Base-by-base conservation (phyloP, 768 basidiomycete genomes). In the Tylopilus plumbeoviolaceoides region DNA sequence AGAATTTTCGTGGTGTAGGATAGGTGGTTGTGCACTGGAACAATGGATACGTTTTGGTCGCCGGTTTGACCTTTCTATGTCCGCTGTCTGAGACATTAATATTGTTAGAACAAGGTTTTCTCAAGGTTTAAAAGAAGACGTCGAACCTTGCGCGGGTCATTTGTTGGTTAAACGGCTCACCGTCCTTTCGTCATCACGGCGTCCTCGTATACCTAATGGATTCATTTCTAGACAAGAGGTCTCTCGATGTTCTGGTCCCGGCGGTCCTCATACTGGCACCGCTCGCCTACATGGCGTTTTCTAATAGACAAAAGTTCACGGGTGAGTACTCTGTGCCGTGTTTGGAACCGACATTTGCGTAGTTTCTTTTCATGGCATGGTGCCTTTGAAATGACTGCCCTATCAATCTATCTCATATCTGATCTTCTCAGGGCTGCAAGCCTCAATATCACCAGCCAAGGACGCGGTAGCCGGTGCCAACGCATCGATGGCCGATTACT, bases 241-340 rank as follows among this genome's bases (percentile, higher is more conserved):
- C 53, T n/a, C 30, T 49, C 4, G 30, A 41, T 35, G 41, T 44
- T 31, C 27, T 63, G 48, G 45, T 59, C 27, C 1, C 54, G 2
- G 43, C 60, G 48, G 43, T 57, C 27, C 2, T 55, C 1, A 40
- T 61, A 18, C 42, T 67, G 1, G 58, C 28, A 1, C 53, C 63
- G 0, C 18, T 63, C 23, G 47, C 53, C 35, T 70, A 62, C 42
- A 27, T 69, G 39, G 12, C 53, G 10, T 17, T 58, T 17, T 46
- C 42, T 20, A 53, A 52, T 1, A 54, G 28, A 15, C 25, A 31
- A n/a, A 54, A 42, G 12, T 31, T 25, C 14, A 35, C 43, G n/a
- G 48, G 65, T 66, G 47, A 35, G 64, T 64, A 7, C 4, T 10
- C 28, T 30, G n/a, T 18, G 43, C 51, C 23, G 7, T 23, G 47